Conservation (phyloP, 2,329 filamentous ascomycete species). For the Aspergillus floridensis region DNA sequence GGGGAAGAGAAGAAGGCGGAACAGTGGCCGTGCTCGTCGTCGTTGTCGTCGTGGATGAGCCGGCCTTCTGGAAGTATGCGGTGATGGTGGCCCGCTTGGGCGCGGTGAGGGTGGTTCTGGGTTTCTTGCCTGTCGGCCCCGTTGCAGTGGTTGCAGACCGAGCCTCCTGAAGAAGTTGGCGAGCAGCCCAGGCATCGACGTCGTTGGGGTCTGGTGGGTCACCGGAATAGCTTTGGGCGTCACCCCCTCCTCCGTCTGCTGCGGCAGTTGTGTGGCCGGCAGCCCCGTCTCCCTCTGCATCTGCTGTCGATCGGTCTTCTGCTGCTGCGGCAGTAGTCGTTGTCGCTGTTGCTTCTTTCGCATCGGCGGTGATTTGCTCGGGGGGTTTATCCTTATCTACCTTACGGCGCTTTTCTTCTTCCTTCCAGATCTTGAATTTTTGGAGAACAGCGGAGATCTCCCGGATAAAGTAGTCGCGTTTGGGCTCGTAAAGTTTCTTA, state of each 20-base stretch:
- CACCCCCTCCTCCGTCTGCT: background rate
- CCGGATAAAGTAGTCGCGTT: slow-evolving; percentile 77
- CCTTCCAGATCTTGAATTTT: slow-evolving; percentile 84
- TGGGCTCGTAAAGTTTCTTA: slow-evolving; percentile 82
- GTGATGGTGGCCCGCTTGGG: background rate
- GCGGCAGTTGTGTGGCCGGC: slow-evolving; percentile 10
- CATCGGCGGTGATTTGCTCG: background rate
- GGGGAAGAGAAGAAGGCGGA: slow-evolving; percentile 5
- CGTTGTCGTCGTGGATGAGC: slow-evolving; percentile 12
- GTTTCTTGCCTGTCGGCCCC: slow-evolving; percentile 39
- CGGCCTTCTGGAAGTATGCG: background rate
- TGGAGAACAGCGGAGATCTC: slow-evolving; percentile 78
- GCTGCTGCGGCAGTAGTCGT: slow-evolving; percentile 27
- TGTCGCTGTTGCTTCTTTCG: slow-evolving; percentile 2
- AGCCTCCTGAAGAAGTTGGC: slow-evolving; percentile 73
- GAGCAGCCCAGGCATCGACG: slow-evolving; percentile 67
- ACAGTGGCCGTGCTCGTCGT: no score
- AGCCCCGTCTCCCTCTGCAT: slow-evolving; percentile 32
- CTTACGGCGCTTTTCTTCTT: slow-evolving; percentile 83
- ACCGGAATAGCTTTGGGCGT: slow-evolving; percentile 38
- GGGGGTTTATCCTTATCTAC: slow-evolving; percentile 64
- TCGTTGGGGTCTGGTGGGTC: slow-evolving; percentile 66
- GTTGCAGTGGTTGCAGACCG: slow-evolving; percentile 43
- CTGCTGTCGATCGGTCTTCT: slow-evolving; percentile 47
- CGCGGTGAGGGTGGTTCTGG: slow-evolving; percentile 19